These are phyloP conservation scores for Kalanchoe fedtschenkoi DNA, from an alignment of 164 flowering plant genomes.

Conservation along the genomic window DNA sequence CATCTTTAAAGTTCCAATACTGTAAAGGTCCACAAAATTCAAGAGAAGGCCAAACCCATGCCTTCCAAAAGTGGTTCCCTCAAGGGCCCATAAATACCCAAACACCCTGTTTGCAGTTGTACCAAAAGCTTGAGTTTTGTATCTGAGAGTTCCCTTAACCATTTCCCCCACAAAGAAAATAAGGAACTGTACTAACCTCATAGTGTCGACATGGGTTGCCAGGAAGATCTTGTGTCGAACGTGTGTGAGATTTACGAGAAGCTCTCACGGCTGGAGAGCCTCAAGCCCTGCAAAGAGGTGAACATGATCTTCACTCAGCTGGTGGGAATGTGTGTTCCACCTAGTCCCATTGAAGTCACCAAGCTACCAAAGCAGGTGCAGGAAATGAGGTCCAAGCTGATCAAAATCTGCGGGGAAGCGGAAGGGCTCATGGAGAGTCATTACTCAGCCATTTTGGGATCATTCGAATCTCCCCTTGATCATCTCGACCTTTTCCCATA, in stretches of 20 bases:
- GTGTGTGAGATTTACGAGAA: conserved; percentile 38
- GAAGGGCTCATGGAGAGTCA: conserved; percentile 69
- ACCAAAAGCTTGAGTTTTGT: neutral
- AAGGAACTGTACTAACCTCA: conserved; percentile 10
- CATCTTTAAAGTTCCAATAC: neutral
- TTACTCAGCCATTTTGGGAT: conserved; percentile 46
- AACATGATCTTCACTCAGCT: conserved; percentile 56
- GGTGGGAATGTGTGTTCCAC: conserved; percentile 62
- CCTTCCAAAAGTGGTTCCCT: neutral
- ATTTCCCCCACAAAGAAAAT: too few relatives aligned
- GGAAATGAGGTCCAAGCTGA: conserved; percentile 55
- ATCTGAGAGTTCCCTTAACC: neutral
- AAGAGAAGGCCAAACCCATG: neutral
- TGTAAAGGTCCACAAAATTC: neutral
- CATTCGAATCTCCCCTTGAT: conserved; percentile 49
- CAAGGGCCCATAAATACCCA: conserved; percentile 1
- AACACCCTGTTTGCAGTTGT: neutral
- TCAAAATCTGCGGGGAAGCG: conserved; percentile 67
- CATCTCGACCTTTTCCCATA: conserved; percentile 67
- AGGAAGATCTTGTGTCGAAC: conserved; percentile 32
- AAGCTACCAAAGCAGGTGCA: conserved; percentile 34
- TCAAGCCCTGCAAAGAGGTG: conserved; percentile 55
- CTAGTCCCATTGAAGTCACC: conserved; percentile 54
- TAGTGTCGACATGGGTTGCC: conserved; percentile 51
- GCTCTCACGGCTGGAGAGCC: conserved; percentile 37